These are phyloP conservation scores for Alternaria rosae DNA, from an alignment of 2,329 filamentous ascomycete species.

Conservation along the genomic window DNA sequence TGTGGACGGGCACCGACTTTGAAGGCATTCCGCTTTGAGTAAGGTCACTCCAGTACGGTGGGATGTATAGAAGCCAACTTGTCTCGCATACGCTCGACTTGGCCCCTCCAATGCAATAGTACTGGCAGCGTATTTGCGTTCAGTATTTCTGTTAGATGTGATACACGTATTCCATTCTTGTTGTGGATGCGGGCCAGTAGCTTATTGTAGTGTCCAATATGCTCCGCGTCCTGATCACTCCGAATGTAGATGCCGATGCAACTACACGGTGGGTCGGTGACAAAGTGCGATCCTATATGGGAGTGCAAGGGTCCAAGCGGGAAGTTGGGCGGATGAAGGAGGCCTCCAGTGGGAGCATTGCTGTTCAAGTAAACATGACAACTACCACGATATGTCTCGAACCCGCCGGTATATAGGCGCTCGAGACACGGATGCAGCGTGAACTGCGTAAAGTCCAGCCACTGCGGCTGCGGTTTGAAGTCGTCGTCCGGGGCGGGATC, in stretches of 20 bases:
- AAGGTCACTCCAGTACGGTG: background rate
- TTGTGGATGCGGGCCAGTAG: background rate
- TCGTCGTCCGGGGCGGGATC: background rate
- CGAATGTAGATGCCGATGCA: background rate
- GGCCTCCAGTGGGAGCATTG: background rate
- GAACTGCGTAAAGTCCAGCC: background rate
- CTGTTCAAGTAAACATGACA: background rate
- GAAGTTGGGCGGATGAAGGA: background rate
- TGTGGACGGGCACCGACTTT: background rate
- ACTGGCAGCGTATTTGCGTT: background rate
- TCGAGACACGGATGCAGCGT: background rate
- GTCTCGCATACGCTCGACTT: background rate
- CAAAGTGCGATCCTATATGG: background rate
- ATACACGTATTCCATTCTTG: background rate
- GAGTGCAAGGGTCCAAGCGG: background rate
- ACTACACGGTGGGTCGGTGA: background rate
- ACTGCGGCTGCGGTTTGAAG: background rate
- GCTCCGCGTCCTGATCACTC: background rate
- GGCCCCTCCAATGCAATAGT: background rate
- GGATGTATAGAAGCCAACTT: background rate
- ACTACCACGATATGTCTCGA: background rate
- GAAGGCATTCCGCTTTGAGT: background rate
- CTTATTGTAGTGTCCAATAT: background rate
- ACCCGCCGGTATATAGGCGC: background rate
- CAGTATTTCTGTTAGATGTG: background rate